Evolutionary conservation across 768 basidiomycete genomes (phyloP).

Genomic region (Amanita jacksonii): DNA sequence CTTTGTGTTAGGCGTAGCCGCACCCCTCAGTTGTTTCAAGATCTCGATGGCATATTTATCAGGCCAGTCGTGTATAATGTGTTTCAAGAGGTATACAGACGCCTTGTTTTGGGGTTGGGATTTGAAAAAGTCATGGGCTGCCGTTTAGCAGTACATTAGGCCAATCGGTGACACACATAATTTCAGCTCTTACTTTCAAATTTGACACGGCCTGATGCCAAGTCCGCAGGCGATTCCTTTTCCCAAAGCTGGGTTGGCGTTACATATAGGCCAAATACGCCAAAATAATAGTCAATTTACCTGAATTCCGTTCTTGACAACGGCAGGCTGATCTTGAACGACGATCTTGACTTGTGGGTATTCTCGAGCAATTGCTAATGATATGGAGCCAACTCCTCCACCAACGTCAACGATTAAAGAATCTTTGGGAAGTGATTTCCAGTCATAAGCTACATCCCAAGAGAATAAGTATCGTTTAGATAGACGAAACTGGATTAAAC

Average conservation of each 20-base stretch:
- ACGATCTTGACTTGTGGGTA: slow-evolving; percentile 14
- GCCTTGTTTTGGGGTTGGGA: slow-evolving; percentile 25
- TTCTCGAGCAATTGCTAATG: slow-evolving; percentile 14
- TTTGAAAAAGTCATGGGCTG: slow-evolving; percentile 27
- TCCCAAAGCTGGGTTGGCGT: slow-evolving; percentile 6
- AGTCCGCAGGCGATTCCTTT: slow-evolving; percentile 10
- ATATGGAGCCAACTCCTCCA: slow-evolving; percentile 18
- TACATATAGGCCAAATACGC: too few species aligned
- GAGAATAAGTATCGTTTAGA: not conserved
- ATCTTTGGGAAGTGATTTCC: slow-evolving; percentile 15
- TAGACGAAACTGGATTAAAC: too few species aligned
- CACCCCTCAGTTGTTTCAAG: slow-evolving; percentile 22
- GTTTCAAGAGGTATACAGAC: slow-evolving; percentile 25
- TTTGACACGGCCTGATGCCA: slow-evolving; percentile 10
- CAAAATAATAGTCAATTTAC: too few species aligned
- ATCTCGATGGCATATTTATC: slow-evolving; percentile 21
- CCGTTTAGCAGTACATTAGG: not conserved
- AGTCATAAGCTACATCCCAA: slow-evolving; percentile 15
- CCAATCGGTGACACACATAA: not conserved
- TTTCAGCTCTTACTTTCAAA: slow-evolving; percentile 12
- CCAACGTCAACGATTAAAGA: slow-evolving; percentile 23
- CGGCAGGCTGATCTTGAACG: slow-evolving; percentile 17
- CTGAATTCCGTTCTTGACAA: slow-evolving; percentile 13
- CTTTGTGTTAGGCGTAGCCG: slow-evolving; percentile 22
- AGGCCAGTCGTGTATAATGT: slow-evolving; percentile 31